Evolutionary conservation across 2,329 filamentous ascomycete species (phyloP).

Genomic region (Byssoonygena ceratinophila): DNA sequence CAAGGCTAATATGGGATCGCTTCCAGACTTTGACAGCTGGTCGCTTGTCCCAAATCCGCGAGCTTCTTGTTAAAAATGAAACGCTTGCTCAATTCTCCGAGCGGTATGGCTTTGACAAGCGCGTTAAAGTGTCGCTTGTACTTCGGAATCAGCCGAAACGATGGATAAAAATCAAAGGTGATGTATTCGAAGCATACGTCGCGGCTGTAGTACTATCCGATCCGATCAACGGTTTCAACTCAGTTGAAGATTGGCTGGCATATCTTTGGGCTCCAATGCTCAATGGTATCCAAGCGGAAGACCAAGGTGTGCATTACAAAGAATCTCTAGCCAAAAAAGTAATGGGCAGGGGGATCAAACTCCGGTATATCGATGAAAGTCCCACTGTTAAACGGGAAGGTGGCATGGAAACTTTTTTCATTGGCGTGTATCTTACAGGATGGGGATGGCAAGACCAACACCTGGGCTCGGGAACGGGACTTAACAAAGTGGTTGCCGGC

Average conservation of each 20-base stretch:
- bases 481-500: slow-evolving; percentile 37
- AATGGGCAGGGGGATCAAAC: slow-evolving; percentile 46
- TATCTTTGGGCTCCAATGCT: slow-evolving; percentile 62
- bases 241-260: slow-evolving; percentile 60
- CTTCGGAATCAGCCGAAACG: slow-evolving; percentile 40
- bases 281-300: slow-evolving; percentile 24
- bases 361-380: slow-evolving; percentile 48
- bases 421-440: slow-evolving; percentile 40
- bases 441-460: slow-evolving; percentile 38
- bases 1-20: slow-evolving; percentile 61
- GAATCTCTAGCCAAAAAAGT: slow-evolving; percentile 44
- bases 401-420: slow-evolving; percentile 34
- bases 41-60: slow-evolving; percentile 62
- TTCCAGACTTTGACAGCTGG: slow-evolving; percentile 58
- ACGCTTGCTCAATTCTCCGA: slow-evolving; percentile 60
- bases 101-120: slow-evolving; percentile 59
- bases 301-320: slow-evolving; percentile 40
- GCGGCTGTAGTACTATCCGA: slow-evolving; percentile 65
- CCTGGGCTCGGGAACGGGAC: slow-evolving; percentile 37
- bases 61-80: slow-evolving; percentile 68
- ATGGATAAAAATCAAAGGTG: slow-evolving; percentile 64
- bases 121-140: slow-evolving; percentile 47
- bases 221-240: slow-evolving; percentile 49
- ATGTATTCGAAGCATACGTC: slow-evolving; percentile 85
- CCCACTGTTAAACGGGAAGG: slow-evolving; percentile 26